Conservation (phyloP, 1,284 basidiomycete genomes). For the Leucocoprinus gongylophorus region DNA sequence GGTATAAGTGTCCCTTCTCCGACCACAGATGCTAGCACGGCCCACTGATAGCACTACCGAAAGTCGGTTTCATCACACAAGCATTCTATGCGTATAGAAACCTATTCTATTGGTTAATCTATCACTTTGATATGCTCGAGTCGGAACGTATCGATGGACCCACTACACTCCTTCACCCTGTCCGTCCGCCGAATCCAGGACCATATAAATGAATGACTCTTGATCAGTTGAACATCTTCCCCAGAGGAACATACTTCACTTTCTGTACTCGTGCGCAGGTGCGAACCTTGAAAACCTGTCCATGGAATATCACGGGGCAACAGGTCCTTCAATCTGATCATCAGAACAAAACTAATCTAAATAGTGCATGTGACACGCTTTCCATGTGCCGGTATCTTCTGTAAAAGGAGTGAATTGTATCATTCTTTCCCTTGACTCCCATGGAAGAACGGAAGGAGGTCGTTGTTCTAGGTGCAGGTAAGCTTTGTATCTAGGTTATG, state of each 20-base stretch:
- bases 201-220: no score
- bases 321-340: no score
- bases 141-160: no score
- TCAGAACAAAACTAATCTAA: background rate
- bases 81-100: slow-evolving; percentile 14
- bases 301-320: no score
- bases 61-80: slow-evolving; percentile 13
- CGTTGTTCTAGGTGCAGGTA: slow-evolving; percentile 34
- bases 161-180: no score
- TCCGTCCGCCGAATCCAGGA: no score
- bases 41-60: background rate
- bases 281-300: no score
- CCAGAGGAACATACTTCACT: no score
- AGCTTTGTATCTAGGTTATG: background rate
- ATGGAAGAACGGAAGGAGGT: slow-evolving; percentile 34
- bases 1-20: slow-evolving; percentile 8
- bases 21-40: background rate
- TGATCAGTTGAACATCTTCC: no score
- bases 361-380: background rate
- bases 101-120: no score
- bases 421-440: background rate
- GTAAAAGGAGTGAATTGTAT: background rate
- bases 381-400: background rate
- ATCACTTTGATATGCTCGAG: no score
- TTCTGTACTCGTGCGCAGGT: no score